Conservation (phyloP, 1,284 basidiomycete genomes). For the Tilletiaria anomala region DNA sequence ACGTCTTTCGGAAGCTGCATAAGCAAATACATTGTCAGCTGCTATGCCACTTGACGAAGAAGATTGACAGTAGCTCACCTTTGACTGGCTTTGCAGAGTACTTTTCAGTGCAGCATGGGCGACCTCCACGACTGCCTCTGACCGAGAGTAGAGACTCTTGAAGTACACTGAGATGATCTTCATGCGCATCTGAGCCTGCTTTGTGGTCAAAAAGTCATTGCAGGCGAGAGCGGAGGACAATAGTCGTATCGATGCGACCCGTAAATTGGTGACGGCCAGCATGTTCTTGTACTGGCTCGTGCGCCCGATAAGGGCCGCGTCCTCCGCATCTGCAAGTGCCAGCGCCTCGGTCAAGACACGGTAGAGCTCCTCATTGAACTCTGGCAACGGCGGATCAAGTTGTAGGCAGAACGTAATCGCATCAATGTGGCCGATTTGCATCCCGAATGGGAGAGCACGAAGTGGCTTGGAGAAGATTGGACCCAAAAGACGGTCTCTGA, state of each 20-base stretch:
- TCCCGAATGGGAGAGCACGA: constrained; percentile 83
- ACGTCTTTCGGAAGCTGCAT: constrained; percentile 71
- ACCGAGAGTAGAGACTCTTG: constrained; percentile 89
- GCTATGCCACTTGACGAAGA: no score
- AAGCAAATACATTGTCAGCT: background rate
- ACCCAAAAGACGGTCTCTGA: constrained; percentile 71
- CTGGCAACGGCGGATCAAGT: constrained; percentile 70
- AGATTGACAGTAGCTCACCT: no score
- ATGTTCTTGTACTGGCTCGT: constrained; percentile 65
- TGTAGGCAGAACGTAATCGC: constrained; percentile 75
- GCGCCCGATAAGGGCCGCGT: constrained; percentile 58
- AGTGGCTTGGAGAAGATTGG: constrained; percentile 92
- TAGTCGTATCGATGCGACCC: constrained; percentile 88
- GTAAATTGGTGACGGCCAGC: constrained; percentile 71
- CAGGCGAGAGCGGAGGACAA: constrained; percentile 87
- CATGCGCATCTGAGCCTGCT: constrained; percentile 43
- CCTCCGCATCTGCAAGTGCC: constrained; percentile 89
- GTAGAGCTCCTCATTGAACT: constrained; percentile 79
- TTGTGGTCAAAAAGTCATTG: constrained; percentile 55
- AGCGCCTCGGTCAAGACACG: constrained; percentile 86
- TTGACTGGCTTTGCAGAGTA: constrained; percentile 70
- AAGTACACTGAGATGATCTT: constrained; percentile 93
- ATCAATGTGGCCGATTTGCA: constrained; percentile 97
- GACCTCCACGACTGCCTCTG: constrained; percentile 85
- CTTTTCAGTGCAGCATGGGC: constrained; percentile 85